Evolutionary conservation across 345 rosid genomes (phyloP).

Genomic region (Syzygium aqueum): DNA sequence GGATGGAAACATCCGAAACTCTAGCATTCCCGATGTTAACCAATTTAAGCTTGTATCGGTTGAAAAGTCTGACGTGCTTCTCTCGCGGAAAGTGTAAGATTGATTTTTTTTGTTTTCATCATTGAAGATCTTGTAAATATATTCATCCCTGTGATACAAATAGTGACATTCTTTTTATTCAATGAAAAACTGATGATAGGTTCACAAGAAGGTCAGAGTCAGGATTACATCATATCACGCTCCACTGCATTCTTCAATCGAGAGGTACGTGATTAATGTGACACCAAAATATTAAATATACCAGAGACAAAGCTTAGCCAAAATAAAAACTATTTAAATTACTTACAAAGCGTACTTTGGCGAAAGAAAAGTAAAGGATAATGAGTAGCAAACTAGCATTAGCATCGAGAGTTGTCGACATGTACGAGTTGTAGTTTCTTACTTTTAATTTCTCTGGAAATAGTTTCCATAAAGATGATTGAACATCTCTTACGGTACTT

Average conservation of each 20-base stretch:
- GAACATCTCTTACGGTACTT: too few relatives aligned
- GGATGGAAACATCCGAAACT: not conserved
- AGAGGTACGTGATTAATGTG: not conserved
- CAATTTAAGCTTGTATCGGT: rapidly evolving
- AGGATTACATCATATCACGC: rapidly evolving
- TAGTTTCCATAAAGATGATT: too few relatives aligned
- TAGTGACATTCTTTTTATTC: not conserved
- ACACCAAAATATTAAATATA: rapidly evolving
- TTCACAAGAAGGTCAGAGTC: not conserved
- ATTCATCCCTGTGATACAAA: not conserved
- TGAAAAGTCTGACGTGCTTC: not conserved
- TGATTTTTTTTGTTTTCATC: too few relatives aligned
- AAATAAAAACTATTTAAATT: rapidly evolving
- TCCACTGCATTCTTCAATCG: not conserved
- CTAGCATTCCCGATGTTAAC: too few relatives aligned
- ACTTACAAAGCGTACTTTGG: too few relatives aligned
- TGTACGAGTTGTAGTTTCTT: too few relatives aligned
- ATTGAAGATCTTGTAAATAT: too few relatives aligned
- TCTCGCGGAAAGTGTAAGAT: not conserved
- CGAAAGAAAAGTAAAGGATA: too few relatives aligned
- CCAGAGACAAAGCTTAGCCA: too few relatives aligned
- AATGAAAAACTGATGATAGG: not conserved
- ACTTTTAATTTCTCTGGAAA: too few relatives aligned
- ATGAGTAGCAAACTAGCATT: too few relatives aligned
- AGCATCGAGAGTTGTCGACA: too few relatives aligned